These are phyloP conservation scores for Penicillium pulvis DNA, from an alignment of 495 filamentous ascomycete species.

Conservation along the genomic window DNA sequence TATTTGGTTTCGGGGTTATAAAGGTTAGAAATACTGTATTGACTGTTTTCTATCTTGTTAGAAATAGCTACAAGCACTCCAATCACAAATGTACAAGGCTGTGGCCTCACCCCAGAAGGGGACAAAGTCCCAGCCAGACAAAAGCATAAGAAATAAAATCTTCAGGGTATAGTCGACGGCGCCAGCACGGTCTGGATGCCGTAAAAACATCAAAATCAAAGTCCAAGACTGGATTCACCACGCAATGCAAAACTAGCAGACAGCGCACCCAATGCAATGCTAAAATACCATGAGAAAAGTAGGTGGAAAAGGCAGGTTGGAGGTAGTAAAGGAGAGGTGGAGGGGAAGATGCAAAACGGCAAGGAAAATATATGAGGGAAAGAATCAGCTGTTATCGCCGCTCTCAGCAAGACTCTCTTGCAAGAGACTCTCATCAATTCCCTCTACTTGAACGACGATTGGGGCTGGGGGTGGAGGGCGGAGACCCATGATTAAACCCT, in stretches of 20 bases:
- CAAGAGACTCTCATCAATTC: constrained; percentile 40
- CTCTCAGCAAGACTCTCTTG: constrained; percentile 45
- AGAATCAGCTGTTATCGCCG: neutral
- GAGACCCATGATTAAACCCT: constrained; percentile 47
- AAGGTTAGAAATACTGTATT: neutral
- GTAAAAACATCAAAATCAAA: neutral
- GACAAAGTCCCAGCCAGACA: neutral
- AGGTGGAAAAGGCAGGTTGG: neutral
- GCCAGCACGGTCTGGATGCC: constrained; percentile 1
- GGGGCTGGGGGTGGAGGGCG: constrained; percentile 36
- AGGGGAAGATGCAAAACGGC: neutral
- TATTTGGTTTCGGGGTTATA: neutral
- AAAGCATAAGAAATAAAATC: constrained; percentile 3
- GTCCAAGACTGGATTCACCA: neutral
- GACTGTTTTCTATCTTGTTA: neutral
- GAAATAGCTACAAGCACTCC: neutral
- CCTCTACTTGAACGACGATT: constrained; percentile 34
- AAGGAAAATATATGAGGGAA: neutral
- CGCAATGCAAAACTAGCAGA: constrained; percentile 10
- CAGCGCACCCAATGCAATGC: constrained; percentile 9
- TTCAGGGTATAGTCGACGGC: constrained; percentile 14
- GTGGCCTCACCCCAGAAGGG: neutral
- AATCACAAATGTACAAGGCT: neutral
- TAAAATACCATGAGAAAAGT: constrained; percentile 2
- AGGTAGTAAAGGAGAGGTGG: neutral